phyloP scores from a whole-genome alignment of 2,329 filamentous ascomycete species.

The Paraphaeosphaeria sporulosa region DNA sequence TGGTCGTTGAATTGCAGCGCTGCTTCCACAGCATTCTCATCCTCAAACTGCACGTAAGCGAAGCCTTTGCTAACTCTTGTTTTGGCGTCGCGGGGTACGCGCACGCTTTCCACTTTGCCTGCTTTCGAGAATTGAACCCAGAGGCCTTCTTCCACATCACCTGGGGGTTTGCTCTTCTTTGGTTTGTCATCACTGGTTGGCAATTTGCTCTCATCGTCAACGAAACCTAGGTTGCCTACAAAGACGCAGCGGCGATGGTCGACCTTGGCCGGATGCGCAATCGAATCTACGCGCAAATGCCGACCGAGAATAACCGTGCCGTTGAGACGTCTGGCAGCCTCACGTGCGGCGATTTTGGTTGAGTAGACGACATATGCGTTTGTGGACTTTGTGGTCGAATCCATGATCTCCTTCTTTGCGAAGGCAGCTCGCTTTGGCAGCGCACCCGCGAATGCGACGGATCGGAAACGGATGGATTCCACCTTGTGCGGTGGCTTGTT shows the following conservation, averaged over 20 bases:
- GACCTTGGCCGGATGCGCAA: slow-evolving; percentile 82
- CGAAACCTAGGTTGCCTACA: slow-evolving; percentile 94
- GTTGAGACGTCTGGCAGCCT: slow-evolving; percentile 80
- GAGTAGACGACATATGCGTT: slow-evolving; percentile 95
- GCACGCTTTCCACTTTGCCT: slow-evolving; percentile 89
- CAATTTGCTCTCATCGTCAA: slow-evolving; percentile 84
- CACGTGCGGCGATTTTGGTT: slow-evolving; percentile 75
- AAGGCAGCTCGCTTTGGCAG: slow-evolving; percentile 95
- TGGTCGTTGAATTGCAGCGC: slow-evolving; percentile 88
- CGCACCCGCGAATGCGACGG: slow-evolving; percentile 81
- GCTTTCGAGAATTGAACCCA: slow-evolving; percentile 81
- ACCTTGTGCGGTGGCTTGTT: slow-evolving; percentile 70
- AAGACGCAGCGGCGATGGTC: slow-evolving; percentile 94
- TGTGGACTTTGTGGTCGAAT: slow-evolving; percentile 87
- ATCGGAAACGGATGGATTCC: slow-evolving; percentile 93
- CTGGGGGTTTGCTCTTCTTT: slow-evolving; percentile 73
- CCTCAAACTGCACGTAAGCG: slow-evolving; percentile 94
- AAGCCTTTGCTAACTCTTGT: slow-evolving; percentile 96
- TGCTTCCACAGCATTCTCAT: slow-evolving; percentile 87
- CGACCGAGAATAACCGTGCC: slow-evolving; percentile 83
- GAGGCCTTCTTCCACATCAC: slow-evolving; percentile 90
- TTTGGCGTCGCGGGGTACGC: slow-evolving; percentile 85
- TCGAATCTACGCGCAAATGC: slow-evolving; percentile 88
- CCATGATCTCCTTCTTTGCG: slow-evolving; percentile 89
- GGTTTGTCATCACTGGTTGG: slow-evolving; percentile 69